Evolutionary conservation across 768 basidiomycete genomes (phyloP), one percentile per base, ranked within the genome.

Genomic region (Mycena capillaripes): DNA sequence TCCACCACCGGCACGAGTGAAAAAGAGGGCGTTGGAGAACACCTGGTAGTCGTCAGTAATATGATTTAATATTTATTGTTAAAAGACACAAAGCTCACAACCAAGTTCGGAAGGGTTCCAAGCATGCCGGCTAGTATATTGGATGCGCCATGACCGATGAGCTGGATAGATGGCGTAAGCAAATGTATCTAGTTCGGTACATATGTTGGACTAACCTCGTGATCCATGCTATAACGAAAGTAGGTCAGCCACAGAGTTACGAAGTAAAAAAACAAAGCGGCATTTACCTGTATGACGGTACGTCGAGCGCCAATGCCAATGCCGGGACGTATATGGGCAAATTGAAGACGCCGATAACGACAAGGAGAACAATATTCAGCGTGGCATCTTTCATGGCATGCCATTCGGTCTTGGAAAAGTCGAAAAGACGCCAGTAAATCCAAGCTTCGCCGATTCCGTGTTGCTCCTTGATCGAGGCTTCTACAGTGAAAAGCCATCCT

Each of bases 151-250:
- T 48, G 46, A 48, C 46, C 46, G 46, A 48, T 19, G 46, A 48
- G 46, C 46, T 48, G 46, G 46, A 48, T 48, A 48, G 46, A 48
- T 48, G 46, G 46, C 23, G 46, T 48, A n/a, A 48, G 46, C 23
- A 48, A 48, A 48, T 48, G 23, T 48, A 48, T 48, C 46, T 48
- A 48, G 46, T 48, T 48, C 46, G n/a, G 21, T 48, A 48, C 46
- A 48, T 48, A 48, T 48, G 46, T 48, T 48, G 46, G 46, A 48
- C 46, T n/a, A 48, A 48, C 46, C 46, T 48, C 46, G n/a, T 48
- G 46, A 48, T 48, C 46, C 46, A 48, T 48, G 46, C 46, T 48
- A 48, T 48, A 48, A 48, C 46, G n/a, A 48, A 48, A 48, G 46
- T 48, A 48, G 46, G 46, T 48, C 46, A 48, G 46, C 46, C 46